Percentiles rank a stretch among this genome's conserved stretches.
phyloP scores from a whole-genome alignment of 495 filamentous ascomycete species.

The Neurospora tetrasperma region DNA sequence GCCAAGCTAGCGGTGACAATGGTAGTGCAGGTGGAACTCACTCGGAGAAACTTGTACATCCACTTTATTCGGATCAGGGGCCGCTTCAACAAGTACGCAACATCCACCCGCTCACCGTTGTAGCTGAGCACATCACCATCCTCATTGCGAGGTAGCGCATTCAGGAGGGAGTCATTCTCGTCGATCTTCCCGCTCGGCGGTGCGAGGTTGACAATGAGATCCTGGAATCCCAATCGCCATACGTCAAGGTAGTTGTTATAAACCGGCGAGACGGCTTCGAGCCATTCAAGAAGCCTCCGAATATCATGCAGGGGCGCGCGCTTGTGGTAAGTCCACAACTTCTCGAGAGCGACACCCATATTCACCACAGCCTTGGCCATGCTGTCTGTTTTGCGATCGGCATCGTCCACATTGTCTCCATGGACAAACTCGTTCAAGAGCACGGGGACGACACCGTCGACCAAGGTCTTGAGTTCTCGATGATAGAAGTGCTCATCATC shows the following conservation, averaged over 20 bases:
- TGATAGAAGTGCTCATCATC: slow-evolving; percentile 84
- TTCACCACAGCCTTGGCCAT: slow-evolving; percentile 81
- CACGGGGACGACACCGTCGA: slow-evolving; percentile 93
- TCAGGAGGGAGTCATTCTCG: slow-evolving; percentile 48
- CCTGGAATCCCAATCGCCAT: slow-evolving; percentile 92
- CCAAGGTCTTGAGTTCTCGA: slow-evolving; percentile 84
- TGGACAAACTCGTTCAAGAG: slow-evolving; percentile 75
- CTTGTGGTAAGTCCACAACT: slow-evolving; percentile 68
- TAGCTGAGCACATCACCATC: slow-evolving; percentile 67
- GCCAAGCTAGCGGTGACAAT: background rate
- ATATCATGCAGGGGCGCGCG: slow-evolving; percentile 62
- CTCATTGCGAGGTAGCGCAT: slow-evolving; percentile 64
- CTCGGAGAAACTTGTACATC: slow-evolving; percentile 74
- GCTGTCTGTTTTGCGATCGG: slow-evolving; percentile 36
- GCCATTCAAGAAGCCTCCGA: slow-evolving; percentile 67
- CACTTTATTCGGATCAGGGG: slow-evolving; percentile 84
- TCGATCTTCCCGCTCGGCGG: slow-evolving; percentile 44
- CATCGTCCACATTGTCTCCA: slow-evolving; percentile 54
- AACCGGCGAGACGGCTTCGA: slow-evolving; percentile 59
- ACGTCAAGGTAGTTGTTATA: slow-evolving; percentile 83
- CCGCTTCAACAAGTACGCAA: slow-evolving; percentile 83
- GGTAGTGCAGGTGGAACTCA: slow-evolving; percentile 18
- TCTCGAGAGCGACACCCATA: slow-evolving; percentile 87
- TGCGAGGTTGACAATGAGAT: slow-evolving; percentile 87
- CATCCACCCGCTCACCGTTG: slow-evolving; percentile 84